Evolutionary conservation across 495 filamentous ascomycete genomes (phyloP).

Genomic region (Penicillium paradoxum): DNA sequence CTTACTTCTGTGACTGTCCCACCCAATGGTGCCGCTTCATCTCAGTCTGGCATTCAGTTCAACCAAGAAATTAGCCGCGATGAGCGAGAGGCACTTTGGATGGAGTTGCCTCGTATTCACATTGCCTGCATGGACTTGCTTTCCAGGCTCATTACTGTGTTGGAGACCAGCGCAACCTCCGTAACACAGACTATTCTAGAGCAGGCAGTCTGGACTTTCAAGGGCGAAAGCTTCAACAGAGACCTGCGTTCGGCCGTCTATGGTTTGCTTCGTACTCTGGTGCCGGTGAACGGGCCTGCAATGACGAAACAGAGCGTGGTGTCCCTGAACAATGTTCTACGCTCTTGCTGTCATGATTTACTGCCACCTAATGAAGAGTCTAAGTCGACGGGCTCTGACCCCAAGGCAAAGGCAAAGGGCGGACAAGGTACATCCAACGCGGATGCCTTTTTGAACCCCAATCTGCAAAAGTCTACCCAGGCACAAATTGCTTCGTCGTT

Average conservation of each 20-base stretch:
- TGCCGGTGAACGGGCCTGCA: conserved; percentile 57
- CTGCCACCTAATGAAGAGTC: conserved; percentile 42
- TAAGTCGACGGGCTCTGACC: conserved; percentile 21
- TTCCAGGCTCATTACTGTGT: conserved; percentile 44
- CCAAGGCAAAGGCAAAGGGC: conserved; percentile 34
- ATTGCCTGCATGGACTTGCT: conserved; percentile 58
- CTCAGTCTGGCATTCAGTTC: conserved; percentile 38
- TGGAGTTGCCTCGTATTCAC: conserved; percentile 68
- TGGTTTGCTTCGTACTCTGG: conserved; percentile 47
- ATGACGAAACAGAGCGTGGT: conserved; percentile 58
- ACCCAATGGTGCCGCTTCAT: conserved; percentile 27
- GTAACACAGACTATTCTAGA: conserved; percentile 58
- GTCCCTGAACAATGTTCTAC: conserved; percentile 53
- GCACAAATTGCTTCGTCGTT: conserved; percentile 17
- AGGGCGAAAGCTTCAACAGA: conserved; percentile 51
- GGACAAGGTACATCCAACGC: conserved; percentile 43
- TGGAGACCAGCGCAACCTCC: conserved; percentile 49
- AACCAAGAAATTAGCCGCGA: conserved; percentile 68
- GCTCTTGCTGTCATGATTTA: conserved; percentile 60
- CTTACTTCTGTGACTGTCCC: conserved; percentile 64
- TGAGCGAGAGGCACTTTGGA: conserved; percentile 71
- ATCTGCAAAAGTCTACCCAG: conserved; percentile 26
- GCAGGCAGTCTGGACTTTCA: conserved; percentile 64
- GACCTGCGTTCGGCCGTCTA: conserved; percentile 59
- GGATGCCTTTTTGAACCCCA: conserved; percentile 49